Conservation (phyloP, 2,329 filamentous ascomycete species). For the Aspergillus sp. region DNA sequence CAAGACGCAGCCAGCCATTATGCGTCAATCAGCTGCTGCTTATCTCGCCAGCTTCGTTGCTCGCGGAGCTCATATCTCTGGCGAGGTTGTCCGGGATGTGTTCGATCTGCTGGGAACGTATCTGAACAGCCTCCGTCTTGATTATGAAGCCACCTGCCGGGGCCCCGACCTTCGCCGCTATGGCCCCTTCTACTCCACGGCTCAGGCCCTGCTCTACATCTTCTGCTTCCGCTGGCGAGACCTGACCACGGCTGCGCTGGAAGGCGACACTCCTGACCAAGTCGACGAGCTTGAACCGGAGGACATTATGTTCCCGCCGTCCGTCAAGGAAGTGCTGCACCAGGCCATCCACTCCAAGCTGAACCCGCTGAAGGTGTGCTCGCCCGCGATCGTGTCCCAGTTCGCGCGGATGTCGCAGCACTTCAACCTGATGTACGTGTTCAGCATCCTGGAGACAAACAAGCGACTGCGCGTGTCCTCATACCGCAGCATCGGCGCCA, state of each 20-base stretch:
- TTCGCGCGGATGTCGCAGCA: constrained; percentile 87
- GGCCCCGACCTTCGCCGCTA: constrained; percentile 85
- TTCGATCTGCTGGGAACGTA: constrained; percentile 77
- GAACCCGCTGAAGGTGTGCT: constrained; percentile 94
- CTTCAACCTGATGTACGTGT: constrained; percentile 86
- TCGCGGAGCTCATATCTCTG: constrained; percentile 77
- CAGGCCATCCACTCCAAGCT: constrained; percentile 82
- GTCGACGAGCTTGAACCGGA: constrained; percentile 60
- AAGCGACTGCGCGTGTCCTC: constrained; percentile 81
- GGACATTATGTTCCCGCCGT: constrained; percentile 75
- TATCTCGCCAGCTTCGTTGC: constrained; percentile 96
- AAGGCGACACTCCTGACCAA: constrained; percentile 56
- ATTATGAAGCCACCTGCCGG: constrained; percentile 72
- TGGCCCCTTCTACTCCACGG: constrained; percentile 79
- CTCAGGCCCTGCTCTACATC: constrained; percentile 89
- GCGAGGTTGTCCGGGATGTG: constrained; percentile 75
- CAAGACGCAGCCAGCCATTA: constrained; percentile 66
- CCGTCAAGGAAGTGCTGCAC: constrained; percentile 71
- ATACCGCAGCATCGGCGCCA: constrained; percentile 50
- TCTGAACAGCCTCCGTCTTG: constrained; percentile 71
- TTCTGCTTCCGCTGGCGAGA: constrained; percentile 99
- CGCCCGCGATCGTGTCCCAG: constrained; percentile 83
- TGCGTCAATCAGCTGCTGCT: constrained; percentile 81
- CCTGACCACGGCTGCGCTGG: constrained; percentile 63
- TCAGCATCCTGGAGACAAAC: constrained; percentile 84